Conservation (phyloP, 2,329 filamentous ascomycete genomes). For the Penicillium sp. region DNA sequence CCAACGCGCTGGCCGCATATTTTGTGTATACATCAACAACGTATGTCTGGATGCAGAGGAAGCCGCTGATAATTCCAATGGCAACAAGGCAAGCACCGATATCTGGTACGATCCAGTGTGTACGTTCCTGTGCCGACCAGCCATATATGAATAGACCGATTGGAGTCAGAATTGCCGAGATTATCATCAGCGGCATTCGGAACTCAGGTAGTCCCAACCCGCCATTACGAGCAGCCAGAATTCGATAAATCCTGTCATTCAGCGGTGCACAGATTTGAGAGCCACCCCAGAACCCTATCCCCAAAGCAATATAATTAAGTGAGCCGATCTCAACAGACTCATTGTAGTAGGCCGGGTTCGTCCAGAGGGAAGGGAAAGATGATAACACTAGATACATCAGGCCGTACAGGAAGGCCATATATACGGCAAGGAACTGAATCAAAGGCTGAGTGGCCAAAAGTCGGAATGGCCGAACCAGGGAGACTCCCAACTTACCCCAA, state of each 20-base stretch:
- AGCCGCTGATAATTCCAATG: slow-evolving; percentile 42
- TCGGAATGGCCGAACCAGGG: slow-evolving; percentile 49
- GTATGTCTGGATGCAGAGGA: slow-evolving; percentile 45
- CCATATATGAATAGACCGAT: slow-evolving; percentile 56
- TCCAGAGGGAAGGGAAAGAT: slow-evolving; percentile 14
- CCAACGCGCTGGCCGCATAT: slow-evolving; percentile 37
- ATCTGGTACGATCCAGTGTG: slow-evolving; percentile 54
- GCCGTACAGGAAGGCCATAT: slow-evolving; percentile 54
- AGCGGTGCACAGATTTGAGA: background rate
- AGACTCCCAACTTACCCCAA: slow-evolving; percentile 45
- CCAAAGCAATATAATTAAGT: slow-evolving; percentile 4
- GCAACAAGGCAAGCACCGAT: slow-evolving; percentile 51
- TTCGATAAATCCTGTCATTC: background rate
- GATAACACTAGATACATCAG: slow-evolving; percentile 49
- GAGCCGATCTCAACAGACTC: slow-evolving; percentile 38
- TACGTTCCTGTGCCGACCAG: slow-evolving; percentile 48
- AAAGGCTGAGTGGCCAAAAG: slow-evolving; percentile 54
- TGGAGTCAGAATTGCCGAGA: slow-evolving; percentile 50
- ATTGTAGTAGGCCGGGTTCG: slow-evolving; percentile 44
- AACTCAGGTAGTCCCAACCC: slow-evolving; percentile 52
- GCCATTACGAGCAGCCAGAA: slow-evolving; percentile 30
- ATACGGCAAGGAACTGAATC: slow-evolving; percentile 48
- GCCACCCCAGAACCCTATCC: background rate
- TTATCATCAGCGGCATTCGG: slow-evolving; percentile 56
- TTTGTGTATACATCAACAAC: slow-evolving; percentile 37